Percentiles rank a stretch among this genome's conserved stretches.
Conservation (phyloP, 176 grass and related monocot species). For the Urochloa ruziziensis region DNA sequence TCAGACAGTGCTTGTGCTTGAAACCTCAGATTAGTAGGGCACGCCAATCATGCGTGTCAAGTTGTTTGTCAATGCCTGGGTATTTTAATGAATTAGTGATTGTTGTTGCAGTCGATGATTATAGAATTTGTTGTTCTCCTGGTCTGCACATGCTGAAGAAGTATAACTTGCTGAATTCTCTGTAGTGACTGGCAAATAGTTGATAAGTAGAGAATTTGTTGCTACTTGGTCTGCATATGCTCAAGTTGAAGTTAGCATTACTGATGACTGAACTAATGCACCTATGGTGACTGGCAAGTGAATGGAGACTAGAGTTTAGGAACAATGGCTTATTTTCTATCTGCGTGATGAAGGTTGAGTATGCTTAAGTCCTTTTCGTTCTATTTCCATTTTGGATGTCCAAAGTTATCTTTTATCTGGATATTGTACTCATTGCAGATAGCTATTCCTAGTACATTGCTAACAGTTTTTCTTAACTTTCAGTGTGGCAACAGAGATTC, state of each 20-base stretch:
- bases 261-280: not conserved
- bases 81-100: not conserved
- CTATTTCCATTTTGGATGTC: not conserved
- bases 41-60: not conserved
- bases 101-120: not conserved
- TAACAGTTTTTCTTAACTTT: constrained; percentile 32
- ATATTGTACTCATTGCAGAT: not conserved
- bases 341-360: not conserved
- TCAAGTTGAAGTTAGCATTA: not conserved
- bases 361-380: not conserved
- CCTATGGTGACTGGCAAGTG: not conserved
- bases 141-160: not conserved
- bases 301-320: not conserved
- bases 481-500: constrained; percentile 80
- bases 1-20: not conserved
- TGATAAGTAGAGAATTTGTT: not conserved
- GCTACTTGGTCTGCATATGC: not conserved
- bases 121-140: not conserved
- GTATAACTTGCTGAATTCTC: not conserved
- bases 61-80: not conserved
- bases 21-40: not conserved
- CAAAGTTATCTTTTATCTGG: not conserved
- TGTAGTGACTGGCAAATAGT: not conserved
- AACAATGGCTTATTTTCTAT: constrained; percentile 4
- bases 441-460: not conserved